Base-by-base conservation (phyloP, 106 monocot genomes). In the Narthecium ossifragum region DNA sequence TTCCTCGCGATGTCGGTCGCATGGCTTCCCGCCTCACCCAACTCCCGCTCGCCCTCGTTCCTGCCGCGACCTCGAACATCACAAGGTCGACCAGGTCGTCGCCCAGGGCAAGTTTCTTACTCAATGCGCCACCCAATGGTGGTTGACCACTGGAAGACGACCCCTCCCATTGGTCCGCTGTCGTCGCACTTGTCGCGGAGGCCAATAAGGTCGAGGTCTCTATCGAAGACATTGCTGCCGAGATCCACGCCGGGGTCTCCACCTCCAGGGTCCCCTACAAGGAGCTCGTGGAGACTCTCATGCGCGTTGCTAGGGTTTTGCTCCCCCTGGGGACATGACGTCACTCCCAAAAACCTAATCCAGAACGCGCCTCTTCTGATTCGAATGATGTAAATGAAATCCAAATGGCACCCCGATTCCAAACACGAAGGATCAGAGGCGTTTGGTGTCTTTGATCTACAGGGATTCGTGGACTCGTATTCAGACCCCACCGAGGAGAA, bases 41-140 rank as follows among this genome's bases (percentile, higher is more conserved):
- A 1, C 72, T 84, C 34, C 84, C 87, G 0, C 38, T 50, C 3
- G 77, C 84, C 66, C 48, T 34, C 66, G 63, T 0, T 21, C 49
- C 38, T 63, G 81, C 20, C 5, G 43, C 21, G 46, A 29, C 4
- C n/a, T 74, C 24, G 69, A 66, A 6, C 13, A 34, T 8, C 55
- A 64, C 4, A 92, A 32, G 56, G 8, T 21, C 18, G 71, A 77
- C 13, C 63, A 74, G 65, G 43, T 92, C 55, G 37, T 75, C 13
- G 55, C 57, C 38, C 89, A 90, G 46, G 78, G 75, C 13, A 59
- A 67, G 52, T 90, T 90, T 69, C 57, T 90, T 40, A 62, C 78
- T 28, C 71, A 65, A 18, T 90, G 89, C 60, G 40, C 75, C 36
- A 59, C 69, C 33, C 80, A 85, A 46, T 92, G 92, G 88, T 83